A percentile compares a stretch with the other conserved stretches of the same genome.
phyloP scores from a whole-genome alignment of 805 yeast genomes.

The Ogataea wickerhamii region DNA sequence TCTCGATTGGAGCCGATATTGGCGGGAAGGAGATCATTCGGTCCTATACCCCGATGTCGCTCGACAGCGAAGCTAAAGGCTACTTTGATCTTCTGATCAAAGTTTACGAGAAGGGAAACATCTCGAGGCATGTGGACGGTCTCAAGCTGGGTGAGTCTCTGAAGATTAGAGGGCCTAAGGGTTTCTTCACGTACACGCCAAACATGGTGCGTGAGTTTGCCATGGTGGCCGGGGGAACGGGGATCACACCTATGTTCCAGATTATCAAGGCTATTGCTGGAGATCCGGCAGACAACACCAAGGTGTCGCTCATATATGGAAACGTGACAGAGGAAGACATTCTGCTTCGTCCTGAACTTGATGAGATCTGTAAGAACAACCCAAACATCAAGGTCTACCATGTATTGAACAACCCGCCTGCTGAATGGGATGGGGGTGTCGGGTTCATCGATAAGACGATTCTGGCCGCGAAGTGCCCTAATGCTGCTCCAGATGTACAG shows the following conservation, averaged over 20 bases:
- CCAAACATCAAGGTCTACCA: slow-evolving; percentile 67
- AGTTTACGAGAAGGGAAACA: slow-evolving; percentile 80
- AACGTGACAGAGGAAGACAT: slow-evolving; percentile 79
- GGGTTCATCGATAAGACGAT: slow-evolving; percentile 82
- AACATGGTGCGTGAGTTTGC: slow-evolving; percentile 70
- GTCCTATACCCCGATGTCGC: slow-evolving; percentile 87
- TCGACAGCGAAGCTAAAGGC: slow-evolving; percentile 70
- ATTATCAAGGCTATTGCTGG: slow-evolving; percentile 75
- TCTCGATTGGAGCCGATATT: slow-evolving; percentile 71
- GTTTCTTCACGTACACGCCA: slow-evolving; percentile 77
- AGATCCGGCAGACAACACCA: slow-evolving; percentile 76
- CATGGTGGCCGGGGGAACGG: slow-evolving; percentile 97
- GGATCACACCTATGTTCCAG: slow-evolving; percentile 95
- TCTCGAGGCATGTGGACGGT: slow-evolving; percentile 69
- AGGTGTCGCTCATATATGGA: slow-evolving; percentile 73
- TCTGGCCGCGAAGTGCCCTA: slow-evolving; percentile 60
- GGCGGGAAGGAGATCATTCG: slow-evolving; percentile 78
- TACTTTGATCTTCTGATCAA: slow-evolving; percentile 82
- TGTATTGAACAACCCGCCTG: slow-evolving; percentile 71
- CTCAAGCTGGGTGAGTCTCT: slow-evolving; percentile 76
- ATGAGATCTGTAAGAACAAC: slow-evolving; percentile 52
- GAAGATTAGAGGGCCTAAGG: slow-evolving; percentile 86
- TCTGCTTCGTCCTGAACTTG: slow-evolving; percentile 75
- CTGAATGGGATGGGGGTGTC: slow-evolving; percentile 67
- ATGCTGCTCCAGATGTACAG: slow-evolving; percentile 56